Percentiles rank a stretch among this genome's conserved stretches.
Evolutionary conservation across 352 stramenopile species (phyloP).

Genomic region (Phytopythium chamaehyphon): DNA sequence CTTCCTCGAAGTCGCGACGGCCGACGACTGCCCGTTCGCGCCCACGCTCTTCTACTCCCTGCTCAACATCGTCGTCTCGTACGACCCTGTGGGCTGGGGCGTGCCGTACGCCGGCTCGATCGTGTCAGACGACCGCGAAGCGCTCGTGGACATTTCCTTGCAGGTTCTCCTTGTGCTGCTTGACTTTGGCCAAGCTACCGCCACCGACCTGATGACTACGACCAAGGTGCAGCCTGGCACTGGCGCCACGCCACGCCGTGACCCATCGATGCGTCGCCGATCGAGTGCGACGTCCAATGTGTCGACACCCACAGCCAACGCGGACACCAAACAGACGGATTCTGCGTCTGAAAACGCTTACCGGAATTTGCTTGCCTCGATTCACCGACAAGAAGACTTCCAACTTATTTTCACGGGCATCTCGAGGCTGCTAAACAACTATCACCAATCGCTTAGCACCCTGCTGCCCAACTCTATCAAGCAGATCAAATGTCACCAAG

Average conservation of each 20-base stretch:
- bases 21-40: constrained; percentile 89
- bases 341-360: constrained; percentile 51
- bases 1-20: constrained; percentile 90
- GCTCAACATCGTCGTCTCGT: constrained; percentile 93
- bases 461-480: constrained; percentile 92
- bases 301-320: constrained; percentile 33
- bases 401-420: constrained; percentile 92
- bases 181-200: constrained; percentile 86
- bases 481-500: constrained; percentile 96
- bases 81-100: constrained; percentile 90
- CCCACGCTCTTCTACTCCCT: constrained; percentile 96
- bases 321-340: constrained; percentile 17
- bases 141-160: constrained; percentile 89
- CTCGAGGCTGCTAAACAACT: constrained; percentile 96
- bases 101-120: constrained; percentile 91
- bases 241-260: constrained; percentile 19
- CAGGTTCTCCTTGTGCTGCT: constrained; percentile 94
- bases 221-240: constrained; percentile 47
- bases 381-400: constrained; percentile 88
- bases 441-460: constrained; percentile 93
- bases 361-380: constrained; percentile 51
- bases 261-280: constrained; percentile 17
- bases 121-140: constrained; percentile 82
- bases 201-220: constrained; percentile 35
- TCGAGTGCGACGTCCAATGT: constrained; percentile 17